phyloP scores from a whole-genome alignment of 2,329 filamentous ascomycete genomes.

The Diaporthe australafricana region DNA sequence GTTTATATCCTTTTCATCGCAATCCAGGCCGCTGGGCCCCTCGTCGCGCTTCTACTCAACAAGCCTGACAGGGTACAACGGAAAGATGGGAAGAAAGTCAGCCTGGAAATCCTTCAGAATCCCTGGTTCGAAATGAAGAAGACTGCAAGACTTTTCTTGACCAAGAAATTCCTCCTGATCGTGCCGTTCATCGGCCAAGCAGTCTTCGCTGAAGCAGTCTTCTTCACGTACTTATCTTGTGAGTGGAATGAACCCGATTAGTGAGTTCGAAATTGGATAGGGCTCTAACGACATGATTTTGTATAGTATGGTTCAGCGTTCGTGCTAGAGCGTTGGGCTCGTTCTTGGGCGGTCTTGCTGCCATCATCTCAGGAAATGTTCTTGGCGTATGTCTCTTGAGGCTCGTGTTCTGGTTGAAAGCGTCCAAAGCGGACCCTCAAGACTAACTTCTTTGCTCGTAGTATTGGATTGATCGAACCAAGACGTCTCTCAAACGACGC shows the following conservation, averaged over 20 bases:
- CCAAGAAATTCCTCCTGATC: slow-evolving; percentile 71
- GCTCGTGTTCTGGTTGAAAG: slow-evolving; percentile 31
- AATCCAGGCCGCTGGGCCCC: slow-evolving; percentile 72
- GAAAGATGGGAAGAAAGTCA: slow-evolving; percentile 72
- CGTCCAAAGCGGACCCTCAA: too few relatives aligned
- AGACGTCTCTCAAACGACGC: slow-evolving; percentile 64
- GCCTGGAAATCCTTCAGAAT: slow-evolving; percentile 66
- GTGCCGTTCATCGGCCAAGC: slow-evolving; percentile 77
- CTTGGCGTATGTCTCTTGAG: slow-evolving; percentile 63
- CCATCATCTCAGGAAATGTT: slow-evolving; percentile 73
- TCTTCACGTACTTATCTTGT: slow-evolving; percentile 74
- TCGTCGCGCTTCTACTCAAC: slow-evolving; percentile 74
- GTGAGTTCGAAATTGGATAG: background rate
- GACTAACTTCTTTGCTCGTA: slow-evolving; percentile 42
- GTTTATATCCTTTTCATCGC: slow-evolving; percentile 79
- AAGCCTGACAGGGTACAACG: slow-evolving; percentile 71
- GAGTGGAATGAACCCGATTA: slow-evolving; percentile 37
- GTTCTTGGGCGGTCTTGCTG: slow-evolving; percentile 76
- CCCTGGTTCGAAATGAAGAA: slow-evolving; percentile 70
- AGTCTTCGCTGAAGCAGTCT: slow-evolving; percentile 78
- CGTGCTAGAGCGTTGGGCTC: slow-evolving; percentile 76
- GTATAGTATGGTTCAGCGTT: slow-evolving; percentile 74
- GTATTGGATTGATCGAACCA: slow-evolving; percentile 69
- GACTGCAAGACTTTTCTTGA: slow-evolving; percentile 69
- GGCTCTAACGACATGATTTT: slow-evolving; percentile 20